phyloP scores from a whole-genome alignment of 1,284 basidiomycete genomes.

The Polyporus tsugae region DNA sequence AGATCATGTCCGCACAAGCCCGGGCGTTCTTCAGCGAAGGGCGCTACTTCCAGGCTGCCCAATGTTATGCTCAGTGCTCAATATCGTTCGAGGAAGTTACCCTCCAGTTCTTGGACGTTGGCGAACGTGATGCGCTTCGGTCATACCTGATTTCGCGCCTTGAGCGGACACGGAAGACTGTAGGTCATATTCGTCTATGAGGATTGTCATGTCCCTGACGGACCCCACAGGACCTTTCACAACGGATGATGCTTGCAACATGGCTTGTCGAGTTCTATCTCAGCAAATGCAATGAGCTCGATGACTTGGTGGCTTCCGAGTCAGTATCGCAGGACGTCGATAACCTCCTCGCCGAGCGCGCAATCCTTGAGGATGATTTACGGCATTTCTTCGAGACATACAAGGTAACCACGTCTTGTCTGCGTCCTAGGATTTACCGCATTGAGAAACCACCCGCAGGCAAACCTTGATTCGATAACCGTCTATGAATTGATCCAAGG shows the following conservation, averaged over 20 bases:
- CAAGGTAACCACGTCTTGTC: slow-evolving; percentile 59
- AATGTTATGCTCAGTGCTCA: slow-evolving; percentile 90
- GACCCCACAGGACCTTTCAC: slow-evolving; percentile 78
- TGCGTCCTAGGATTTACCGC: slow-evolving; percentile 8
- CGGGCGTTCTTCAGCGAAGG: slow-evolving; percentile 85
- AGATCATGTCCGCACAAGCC: slow-evolving; percentile 87
- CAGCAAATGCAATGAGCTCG: slow-evolving; percentile 95
- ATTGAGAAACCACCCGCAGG: slow-evolving; percentile 50
- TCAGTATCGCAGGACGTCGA: slow-evolving; percentile 87
- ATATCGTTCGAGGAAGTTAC: slow-evolving; percentile 93
- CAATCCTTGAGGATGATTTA: slow-evolving; percentile 92
- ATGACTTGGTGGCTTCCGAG: slow-evolving; percentile 89
- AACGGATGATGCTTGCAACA: slow-evolving; percentile 97
- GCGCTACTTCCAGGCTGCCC: slow-evolving; percentile 91
- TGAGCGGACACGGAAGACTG: slow-evolving; percentile 82
- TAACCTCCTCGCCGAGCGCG: slow-evolving; percentile 83
- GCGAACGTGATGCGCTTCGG: slow-evolving; percentile 92
- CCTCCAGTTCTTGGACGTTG: slow-evolving; percentile 89
- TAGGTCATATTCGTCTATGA: slow-evolving; percentile 46
- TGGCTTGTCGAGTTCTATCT: slow-evolving; percentile 99
- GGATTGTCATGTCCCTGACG: background rate
- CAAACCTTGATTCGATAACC: slow-evolving; percentile 84
- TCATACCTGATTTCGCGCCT: slow-evolving; percentile 91
- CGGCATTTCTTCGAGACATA: slow-evolving; percentile 93
- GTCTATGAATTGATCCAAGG: slow-evolving; percentile 93